Conservation (phyloP, 1,284 basidiomycete genomes). For the Phellinidium pouzarii region DNA sequence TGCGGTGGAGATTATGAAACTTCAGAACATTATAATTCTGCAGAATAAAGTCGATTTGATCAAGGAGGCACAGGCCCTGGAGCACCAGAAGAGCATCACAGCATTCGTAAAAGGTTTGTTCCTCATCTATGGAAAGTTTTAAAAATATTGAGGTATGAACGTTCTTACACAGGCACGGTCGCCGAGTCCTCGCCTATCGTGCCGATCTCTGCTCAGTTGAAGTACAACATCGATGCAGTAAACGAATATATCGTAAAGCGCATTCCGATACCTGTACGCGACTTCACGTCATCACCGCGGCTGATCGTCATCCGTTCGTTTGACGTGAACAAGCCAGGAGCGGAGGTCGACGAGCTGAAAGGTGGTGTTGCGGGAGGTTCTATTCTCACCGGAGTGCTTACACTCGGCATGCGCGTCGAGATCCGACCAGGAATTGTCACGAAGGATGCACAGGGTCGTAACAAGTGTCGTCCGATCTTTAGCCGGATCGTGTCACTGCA, state of each 20-base stretch:
- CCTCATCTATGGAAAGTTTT: too few relatives aligned
- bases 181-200: conserved; percentile 97
- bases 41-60: conserved; percentile 98
- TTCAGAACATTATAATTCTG: conserved; percentile 96
- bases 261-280: conserved; percentile 89
- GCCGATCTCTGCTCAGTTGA: conserved; percentile 96
- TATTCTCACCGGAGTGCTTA: conserved; percentile 89
- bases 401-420: conserved; percentile 91
- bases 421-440: conserved; percentile 97
- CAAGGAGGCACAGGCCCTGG: conserved; percentile 84
- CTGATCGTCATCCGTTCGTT: conserved; percentile 99
- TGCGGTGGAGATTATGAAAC: conserved; percentile 98
- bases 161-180: conserved; percentile 67
- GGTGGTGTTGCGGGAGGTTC: conserved; percentile 98
- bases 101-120: conserved; percentile 82
- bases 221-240: conserved; percentile 99
- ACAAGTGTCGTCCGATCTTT: conserved; percentile 91
- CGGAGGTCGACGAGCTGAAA: conserved; percentile 94
- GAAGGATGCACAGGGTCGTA: conserved; percentile 87
- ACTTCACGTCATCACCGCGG: conserved; percentile 87
- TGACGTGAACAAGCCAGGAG: conserved; percentile 98
- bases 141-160: not conserved
- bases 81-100: conserved; percentile 89
- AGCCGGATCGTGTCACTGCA: conserved; percentile 86
- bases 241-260: conserved; percentile 98